Conservation (phyloP, 257 asterid species). For the Petunia secreta region DNA sequence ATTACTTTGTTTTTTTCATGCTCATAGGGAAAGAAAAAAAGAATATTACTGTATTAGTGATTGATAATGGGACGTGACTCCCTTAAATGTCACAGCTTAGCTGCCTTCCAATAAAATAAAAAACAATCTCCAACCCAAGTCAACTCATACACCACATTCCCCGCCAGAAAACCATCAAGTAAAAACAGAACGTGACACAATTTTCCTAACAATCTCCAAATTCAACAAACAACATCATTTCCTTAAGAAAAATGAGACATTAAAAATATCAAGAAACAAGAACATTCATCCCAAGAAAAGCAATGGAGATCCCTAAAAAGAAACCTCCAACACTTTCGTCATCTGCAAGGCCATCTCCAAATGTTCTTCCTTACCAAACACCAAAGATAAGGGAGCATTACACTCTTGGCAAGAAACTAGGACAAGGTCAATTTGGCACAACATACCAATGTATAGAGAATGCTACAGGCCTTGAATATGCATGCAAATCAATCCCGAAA, state of each 20-base stretch:
- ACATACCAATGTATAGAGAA: slow-evolving; percentile 33
- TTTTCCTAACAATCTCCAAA: neutral
- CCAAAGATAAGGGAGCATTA: slow-evolving; percentile 28
- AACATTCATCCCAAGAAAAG: neutral
- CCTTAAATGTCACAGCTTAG: neutral
- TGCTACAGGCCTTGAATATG: slow-evolving; percentile 28
- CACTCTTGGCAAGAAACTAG: slow-evolving; percentile 33
- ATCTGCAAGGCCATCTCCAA: slow-evolving; percentile 23
- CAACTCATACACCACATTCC: slow-evolving; percentile 17
- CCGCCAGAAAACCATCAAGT: neutral
- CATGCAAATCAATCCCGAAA: slow-evolving; percentile 35
- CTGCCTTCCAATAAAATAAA: neutral
- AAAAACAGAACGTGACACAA: neutral
- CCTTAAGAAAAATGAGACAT: neutral
- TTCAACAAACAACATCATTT: neutral
- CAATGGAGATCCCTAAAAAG: slow-evolving; percentile 21
- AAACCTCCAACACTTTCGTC: slow-evolving; percentile 14
- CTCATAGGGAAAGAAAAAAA: neutral
- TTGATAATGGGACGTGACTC: neutral
- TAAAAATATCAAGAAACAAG: neutral
- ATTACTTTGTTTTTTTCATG: neutral
- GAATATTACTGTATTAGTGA: neutral
- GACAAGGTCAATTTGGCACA: slow-evolving; percentile 38
- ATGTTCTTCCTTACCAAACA: slow-evolving; percentile 31
- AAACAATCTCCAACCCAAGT: neutral